phyloP scores from a whole-genome alignment of 129 eudicot genomes.

The Rutidosis leptorrhynchoides region DNA sequence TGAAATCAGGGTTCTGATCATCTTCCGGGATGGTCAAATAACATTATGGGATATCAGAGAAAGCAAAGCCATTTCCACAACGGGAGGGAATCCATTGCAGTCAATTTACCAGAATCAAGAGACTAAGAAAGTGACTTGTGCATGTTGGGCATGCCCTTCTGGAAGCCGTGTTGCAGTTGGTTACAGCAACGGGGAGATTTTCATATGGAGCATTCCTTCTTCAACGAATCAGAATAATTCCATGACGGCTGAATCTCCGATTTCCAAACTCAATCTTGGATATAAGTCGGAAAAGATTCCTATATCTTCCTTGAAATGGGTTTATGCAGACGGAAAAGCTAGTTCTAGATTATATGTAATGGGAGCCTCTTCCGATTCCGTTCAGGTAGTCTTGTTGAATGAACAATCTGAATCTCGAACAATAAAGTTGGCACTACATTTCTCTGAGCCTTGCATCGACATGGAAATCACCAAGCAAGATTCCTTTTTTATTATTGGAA shows the following conservation, averaged over 20 bases:
- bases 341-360: slow-evolving; percentile 72
- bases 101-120: slow-evolving; percentile 52
- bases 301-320: slow-evolving; percentile 62
- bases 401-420: slow-evolving; percentile 76
- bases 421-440: slow-evolving; percentile 61
- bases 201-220: slow-evolving; percentile 59
- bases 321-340: slow-evolving; percentile 62
- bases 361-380: slow-evolving; percentile 43
- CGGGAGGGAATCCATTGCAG: slow-evolving; percentile 46
- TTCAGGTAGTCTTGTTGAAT: slow-evolving; percentile 69
- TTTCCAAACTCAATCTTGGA: slow-evolving; percentile 75
- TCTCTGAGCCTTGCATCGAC: slow-evolving; percentile 61
- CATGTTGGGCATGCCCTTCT: slow-evolving; percentile 78
- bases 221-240: slow-evolving; percentile 30
- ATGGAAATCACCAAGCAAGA: slow-evolving; percentile 56
- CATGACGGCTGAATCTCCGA: slow-evolving; percentile 42
- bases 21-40: slow-evolving; percentile 60
- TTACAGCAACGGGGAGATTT: slow-evolving; percentile 79
- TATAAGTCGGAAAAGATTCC: slow-evolving; percentile 77
- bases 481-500: slow-evolving; percentile 63
- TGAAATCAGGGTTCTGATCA: slow-evolving; percentile 64
- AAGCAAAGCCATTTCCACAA: slow-evolving; percentile 62
- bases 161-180: slow-evolving; percentile 82
- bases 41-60: slow-evolving; percentile 71
- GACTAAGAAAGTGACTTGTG: slow-evolving; percentile 76